Conservation (phyloP, 371 early-diverging fungal species). For the Blakeslea trispora region DNA sequence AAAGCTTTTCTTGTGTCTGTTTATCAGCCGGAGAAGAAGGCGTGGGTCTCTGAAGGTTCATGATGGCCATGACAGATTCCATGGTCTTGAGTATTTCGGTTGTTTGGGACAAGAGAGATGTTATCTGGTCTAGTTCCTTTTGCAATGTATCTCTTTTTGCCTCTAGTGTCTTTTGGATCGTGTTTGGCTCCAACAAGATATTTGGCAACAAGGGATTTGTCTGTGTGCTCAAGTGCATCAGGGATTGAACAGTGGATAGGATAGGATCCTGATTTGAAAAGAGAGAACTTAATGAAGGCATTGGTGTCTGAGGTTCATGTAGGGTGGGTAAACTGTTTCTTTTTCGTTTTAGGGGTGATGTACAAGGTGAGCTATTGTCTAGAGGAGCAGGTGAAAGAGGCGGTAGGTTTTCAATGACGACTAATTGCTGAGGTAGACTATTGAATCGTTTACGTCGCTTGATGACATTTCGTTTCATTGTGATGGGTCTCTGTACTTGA, state of each 20-base stretch:
- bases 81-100: slow-evolving; percentile 35
- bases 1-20: slow-evolving; percentile 5
- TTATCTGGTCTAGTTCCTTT: slow-evolving; percentile 39
- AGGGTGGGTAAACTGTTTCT: slow-evolving; percentile 1
- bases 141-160: slow-evolving; percentile 31
- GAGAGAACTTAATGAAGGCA: background rate
- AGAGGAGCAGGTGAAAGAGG: background rate
- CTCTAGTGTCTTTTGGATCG: slow-evolving; percentile 28
- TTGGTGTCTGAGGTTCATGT: slow-evolving; percentile 1
- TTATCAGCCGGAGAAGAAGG: background rate
- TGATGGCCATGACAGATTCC: slow-evolving; percentile 30
- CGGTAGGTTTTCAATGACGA: background rate
- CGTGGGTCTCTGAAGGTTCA: slow-evolving; percentile 11
- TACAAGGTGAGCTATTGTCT: slow-evolving; percentile 1
- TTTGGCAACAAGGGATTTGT: slow-evolving; percentile 11
- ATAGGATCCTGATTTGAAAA: background rate
- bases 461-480: slow-evolving; percentile 80
- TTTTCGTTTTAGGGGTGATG: slow-evolving; percentile 6
- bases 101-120: slow-evolving; percentile 33
- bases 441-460: slow-evolving; percentile 76
- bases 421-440: slow-evolving; percentile 16
- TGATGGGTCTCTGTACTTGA: slow-evolving; percentile 69
- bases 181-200: slow-evolving; percentile 30
- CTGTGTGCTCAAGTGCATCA: slow-evolving; percentile 3
- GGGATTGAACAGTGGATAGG: slow-evolving; percentile 7